These are phyloP conservation scores for Naganishia friedmannii DNA, from an alignment of 768 basidiomycete species.

Conservation along the genomic window DNA sequence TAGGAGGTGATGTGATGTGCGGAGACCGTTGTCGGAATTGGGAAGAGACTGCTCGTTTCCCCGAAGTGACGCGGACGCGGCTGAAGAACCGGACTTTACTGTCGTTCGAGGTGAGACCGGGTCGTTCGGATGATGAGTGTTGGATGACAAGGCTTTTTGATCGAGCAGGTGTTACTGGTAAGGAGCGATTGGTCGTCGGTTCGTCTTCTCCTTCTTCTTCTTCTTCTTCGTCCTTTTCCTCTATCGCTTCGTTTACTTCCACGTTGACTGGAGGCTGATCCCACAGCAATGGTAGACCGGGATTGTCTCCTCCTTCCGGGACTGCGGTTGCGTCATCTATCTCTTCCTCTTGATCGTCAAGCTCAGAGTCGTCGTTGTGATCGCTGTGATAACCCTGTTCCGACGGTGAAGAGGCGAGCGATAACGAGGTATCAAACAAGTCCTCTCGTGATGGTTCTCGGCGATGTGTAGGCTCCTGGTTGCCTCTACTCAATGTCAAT, in stretches of 20 bases:
- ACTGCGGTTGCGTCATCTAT: not conserved
- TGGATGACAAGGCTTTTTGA: constrained; percentile 7
- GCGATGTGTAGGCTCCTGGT: not conserved
- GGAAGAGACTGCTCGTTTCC: constrained; percentile 7
- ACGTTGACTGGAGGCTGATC: constrained; percentile 16
- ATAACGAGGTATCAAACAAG: constrained; percentile 15
- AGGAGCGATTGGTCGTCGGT: not conserved
- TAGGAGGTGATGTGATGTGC: constrained; percentile 3
- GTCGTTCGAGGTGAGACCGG: constrained; percentile 22
- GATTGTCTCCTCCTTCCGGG: constrained; percentile 20
- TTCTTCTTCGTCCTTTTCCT: constrained; percentile 1
- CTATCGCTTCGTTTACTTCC: not conserved
- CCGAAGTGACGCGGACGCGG: constrained; percentile 24
- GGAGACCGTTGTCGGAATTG: constrained; percentile 11
- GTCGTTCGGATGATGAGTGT: constrained; percentile 14
- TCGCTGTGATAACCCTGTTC: constrained; percentile 18
- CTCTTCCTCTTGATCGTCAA: not conserved
- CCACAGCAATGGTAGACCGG: constrained; percentile 23
- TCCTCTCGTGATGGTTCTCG: constrained; percentile 2
- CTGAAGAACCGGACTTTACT: constrained; percentile 27
- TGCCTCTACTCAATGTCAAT: not conserved
- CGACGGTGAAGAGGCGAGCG: constrained; percentile 8
- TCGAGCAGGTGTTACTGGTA: constrained; percentile 7
- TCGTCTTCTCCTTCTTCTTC: not conserved
- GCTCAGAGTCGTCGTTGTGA: constrained; percentile 6